Base-by-base conservation (phyloP, 176 grass and related monocot species). In the Saccharum officinarum region DNA sequence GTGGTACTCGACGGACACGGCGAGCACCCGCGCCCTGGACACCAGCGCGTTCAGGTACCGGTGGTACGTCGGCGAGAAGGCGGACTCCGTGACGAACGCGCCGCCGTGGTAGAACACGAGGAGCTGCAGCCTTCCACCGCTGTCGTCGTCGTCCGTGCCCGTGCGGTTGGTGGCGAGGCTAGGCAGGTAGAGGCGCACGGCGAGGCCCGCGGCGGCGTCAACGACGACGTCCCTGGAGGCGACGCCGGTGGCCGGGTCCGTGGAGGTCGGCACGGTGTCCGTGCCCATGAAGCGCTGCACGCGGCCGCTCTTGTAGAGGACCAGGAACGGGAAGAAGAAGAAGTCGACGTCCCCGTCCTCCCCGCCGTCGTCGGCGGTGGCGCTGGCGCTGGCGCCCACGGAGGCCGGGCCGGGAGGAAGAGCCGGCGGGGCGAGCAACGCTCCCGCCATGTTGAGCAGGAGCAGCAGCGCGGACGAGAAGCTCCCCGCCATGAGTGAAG, bases 21-120 rank as follows among this genome's bases (percentile, higher is more conserved):
- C 85, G 45, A 95, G 22, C 2, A 73, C 90, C 1, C 74, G 47
- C 13, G 88, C 88, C 77, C 38, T 78, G 7, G 82, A 84, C 47
- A 9, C 88, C 30, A 95, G 93, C 65, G 85, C 67, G 93, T 92
- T 95, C 57, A 95, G 90, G 65, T 88, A 95, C n/a, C 66, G 20
- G 10, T 95, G 90, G 76, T 92, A 84, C 67, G 80, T 81, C 49
- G 93, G 86, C 38, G 88, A 89, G 82, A 92, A 92, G 36, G 90
- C 84, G 0, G 90, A 92, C 54, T 90, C 90, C 39, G 86, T 78
- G 46, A 92, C 85, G 64, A 95, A 95, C 59, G 34, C 85, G 78
- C 93, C 93, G 46, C 90, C 93, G 50, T 95, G 93, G 86, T 77
- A 95, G 82, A 88, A 95, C 76, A 95, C 88, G 14, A 95, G 34